These are phyloP conservation scores for Fusarium pseudograminearum DNA, from an alignment of 2,329 filamentous ascomycete genomes.

Conservation along the genomic window DNA sequence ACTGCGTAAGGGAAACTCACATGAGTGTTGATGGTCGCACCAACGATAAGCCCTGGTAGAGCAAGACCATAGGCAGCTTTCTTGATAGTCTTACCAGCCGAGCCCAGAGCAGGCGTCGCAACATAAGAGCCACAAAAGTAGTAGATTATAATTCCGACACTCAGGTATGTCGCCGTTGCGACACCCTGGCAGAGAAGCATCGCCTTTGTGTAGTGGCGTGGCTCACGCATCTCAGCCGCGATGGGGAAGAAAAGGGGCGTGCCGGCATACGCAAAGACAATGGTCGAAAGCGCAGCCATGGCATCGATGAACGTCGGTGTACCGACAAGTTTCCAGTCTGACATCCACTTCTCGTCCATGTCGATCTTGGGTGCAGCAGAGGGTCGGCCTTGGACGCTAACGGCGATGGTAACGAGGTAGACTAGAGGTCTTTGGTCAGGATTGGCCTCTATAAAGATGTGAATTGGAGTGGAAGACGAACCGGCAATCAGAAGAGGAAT, in stretches of 20 bases:
- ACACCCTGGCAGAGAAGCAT: conserved; percentile 45
- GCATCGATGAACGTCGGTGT: conserved; percentile 27
- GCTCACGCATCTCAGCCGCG: conserved; percentile 51
- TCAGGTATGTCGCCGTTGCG: conserved; percentile 49
- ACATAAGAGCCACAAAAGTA: conserved; percentile 60
- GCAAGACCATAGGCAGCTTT: conserved; percentile 57
- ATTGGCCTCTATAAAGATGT: neutral
- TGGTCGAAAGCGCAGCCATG: conserved; percentile 47
- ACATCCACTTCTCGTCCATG: conserved; percentile 14
- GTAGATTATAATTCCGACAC: conserved; percentile 56
- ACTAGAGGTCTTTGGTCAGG: conserved; percentile 1
- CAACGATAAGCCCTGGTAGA: conserved; percentile 46
- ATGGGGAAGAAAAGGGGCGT: conserved; percentile 51
- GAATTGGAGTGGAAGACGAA: too few relatives aligned
- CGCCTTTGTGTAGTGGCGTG: conserved; percentile 32
- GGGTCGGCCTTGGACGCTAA: conserved; percentile 36
- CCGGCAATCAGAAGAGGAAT: conserved; percentile 10
- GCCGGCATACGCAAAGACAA: conserved; percentile 55
- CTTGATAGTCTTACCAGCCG: conserved; percentile 56
- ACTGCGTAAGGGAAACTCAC: conserved; percentile 26
- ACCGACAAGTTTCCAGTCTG: conserved; percentile 12
- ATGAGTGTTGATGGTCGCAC: conserved; percentile 44
- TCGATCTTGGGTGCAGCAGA: conserved; percentile 18
- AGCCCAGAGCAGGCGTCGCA: conserved; percentile 60
- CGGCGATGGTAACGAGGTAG: conserved; percentile 39